Evolutionary conservation across 2,329 filamentous ascomycete species (phyloP), one percentile per base, ranked within the genome.

Genomic region (Apiospora koreana): DNA sequence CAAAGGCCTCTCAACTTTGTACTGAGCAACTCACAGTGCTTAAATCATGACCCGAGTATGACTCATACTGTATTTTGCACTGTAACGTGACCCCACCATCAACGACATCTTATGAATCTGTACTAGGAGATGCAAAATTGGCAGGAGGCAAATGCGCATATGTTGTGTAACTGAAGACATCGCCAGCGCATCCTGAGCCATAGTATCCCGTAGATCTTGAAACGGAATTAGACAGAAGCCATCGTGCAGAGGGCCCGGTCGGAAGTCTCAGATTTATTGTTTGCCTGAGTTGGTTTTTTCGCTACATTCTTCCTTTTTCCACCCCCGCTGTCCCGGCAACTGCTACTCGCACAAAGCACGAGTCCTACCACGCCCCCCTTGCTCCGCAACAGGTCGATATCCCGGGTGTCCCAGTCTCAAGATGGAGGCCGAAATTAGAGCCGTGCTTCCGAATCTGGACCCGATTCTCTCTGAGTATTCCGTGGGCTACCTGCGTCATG

Each of bases 401-500:
- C 21, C 31, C 54, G 54, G 54, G 28, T 23, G 16, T 62, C 54
- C 28, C 54, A 38, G 8, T 58, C 18, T n/a, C 68, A 73, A 72
- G 73, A 97, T 97, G 94, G 94, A 97, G 82, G 87, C 93, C 78
- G 93, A 97, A 84, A 94, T 97, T 80, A 92, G 92, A 84, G 86
- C 92, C 72, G 89, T 94, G 75, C 89, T 97, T 75, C 94, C 94
- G 72, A 92, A 93, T 79, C 93, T 98, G 76, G 95, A 98, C 83
- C 93, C 92, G 71, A 88, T 97, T 73, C 86, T 98, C 75, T 95
- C 94, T 66, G 93, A 97, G 83, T 98, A 97, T 83, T 96, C 94
- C 58, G 93, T 94, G 74, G 96, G 96, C 70, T 99, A 98, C 80
- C 87, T 99, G 76, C 94, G 91, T 78, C 95, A 99, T 86, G 96